Base-by-base conservation (phyloP, 805 yeast species). In the Teunomyces cretensis region DNA sequence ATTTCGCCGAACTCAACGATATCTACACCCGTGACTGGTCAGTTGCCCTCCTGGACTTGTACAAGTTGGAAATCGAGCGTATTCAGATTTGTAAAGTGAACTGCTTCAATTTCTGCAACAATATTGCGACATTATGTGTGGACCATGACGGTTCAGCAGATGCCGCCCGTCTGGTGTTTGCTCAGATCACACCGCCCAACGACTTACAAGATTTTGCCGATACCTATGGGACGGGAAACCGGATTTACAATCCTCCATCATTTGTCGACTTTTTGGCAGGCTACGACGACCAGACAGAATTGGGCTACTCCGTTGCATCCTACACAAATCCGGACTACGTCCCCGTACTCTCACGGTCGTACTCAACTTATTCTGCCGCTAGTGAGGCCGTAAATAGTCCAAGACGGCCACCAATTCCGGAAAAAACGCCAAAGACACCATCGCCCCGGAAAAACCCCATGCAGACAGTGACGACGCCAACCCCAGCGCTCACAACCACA, bases 61-160 rank as follows among this genome's bases (percentile, higher is more conserved):
- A 88, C 63, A 75, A 69, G 43, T 62, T 86, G 39, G 96, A 88
- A 58, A 79, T 80, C 40, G 89, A 86, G 58, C 76, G 91, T 50
- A 78, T 87, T 44, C 84, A 84, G 54, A 76, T 82, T 49, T 58
- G 86, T 45, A 84, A 87, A 55, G 70, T 84, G 13, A 86, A 83
- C 53, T 63, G 89, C 47, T 89, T 96, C 86, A 86, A 82, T 35
- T 88, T 75, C 57, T 81, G 92, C 39, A 88, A 88, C 62, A 74
- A 82, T 32, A 72, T 86, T 7, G 86, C 95, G 6, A 75, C 88
- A 0, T 73, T 83, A 2, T 89, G 96, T 59, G 91, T 88, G 27
- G 79, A 81, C 36, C 86, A 84, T 55, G 96, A 89, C 58, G 84
- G 80, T 49, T 75, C 86, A 8, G 87, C 86, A 45, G 96, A 89